Evolutionary conservation across 257 asterid species (phyloP).

Genomic region (Ilex aquifolium): DNA sequence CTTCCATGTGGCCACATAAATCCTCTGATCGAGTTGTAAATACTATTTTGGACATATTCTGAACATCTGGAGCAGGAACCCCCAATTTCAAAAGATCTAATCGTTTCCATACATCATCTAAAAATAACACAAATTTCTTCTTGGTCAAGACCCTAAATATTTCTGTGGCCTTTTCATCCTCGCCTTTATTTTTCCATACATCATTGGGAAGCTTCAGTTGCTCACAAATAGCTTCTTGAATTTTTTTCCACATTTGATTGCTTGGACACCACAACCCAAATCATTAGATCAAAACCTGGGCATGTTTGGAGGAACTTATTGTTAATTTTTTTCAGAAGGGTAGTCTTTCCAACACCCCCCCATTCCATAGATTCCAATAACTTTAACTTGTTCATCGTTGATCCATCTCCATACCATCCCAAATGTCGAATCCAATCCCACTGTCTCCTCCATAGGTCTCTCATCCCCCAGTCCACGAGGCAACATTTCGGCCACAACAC

Average conservation of each 20-base stretch:
- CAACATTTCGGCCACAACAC: no score
- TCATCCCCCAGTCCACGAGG: no score
- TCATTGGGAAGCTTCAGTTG: not conserved
- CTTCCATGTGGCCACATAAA: not conserved
- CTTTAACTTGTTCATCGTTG: no score
- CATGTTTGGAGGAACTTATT: not conserved
- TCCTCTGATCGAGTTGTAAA: not conserved
- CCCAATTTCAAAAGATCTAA: not conserved
- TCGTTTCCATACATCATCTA: not conserved
- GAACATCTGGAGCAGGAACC: not conserved
- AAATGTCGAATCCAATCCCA: no score
- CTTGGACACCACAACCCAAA: not conserved
- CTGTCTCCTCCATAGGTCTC: no score
- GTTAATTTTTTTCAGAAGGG: not conserved
- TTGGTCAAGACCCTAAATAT: not conserved
- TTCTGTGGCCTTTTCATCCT: not conserved
- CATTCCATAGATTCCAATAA: no score
- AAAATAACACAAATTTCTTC: not conserved
- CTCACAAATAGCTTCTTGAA: not conserved
- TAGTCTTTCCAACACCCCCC: conserved; percentile 1
- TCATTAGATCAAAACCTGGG: not conserved
- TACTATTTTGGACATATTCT: not conserved
- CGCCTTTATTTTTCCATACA: not conserved
- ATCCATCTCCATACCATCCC: no score
- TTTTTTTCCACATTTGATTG: not conserved